phyloP scores from a whole-genome alignment of 108 stramenopile genomes.

The Cafeteria roenbergensis region DNA sequence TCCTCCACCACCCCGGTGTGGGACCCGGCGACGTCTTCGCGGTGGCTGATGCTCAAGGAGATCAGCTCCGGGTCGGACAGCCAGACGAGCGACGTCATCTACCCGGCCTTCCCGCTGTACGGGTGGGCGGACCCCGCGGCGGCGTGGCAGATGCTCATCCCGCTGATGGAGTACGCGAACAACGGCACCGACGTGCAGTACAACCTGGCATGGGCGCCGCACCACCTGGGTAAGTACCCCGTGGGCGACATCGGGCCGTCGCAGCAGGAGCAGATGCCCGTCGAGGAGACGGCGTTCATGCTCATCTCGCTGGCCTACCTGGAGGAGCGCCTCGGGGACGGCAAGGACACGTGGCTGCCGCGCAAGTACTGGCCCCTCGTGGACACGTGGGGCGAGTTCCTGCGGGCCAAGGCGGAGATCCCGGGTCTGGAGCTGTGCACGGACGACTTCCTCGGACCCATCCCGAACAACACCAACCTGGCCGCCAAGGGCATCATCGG shows the following conservation, averaged over 20 bases:
- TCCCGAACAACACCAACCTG: slow-evolving; percentile 14
- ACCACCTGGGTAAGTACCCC: slow-evolving; percentile 14
- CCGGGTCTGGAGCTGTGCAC: slow-evolving; percentile 19
- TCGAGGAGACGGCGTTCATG: slow-evolving; percentile 16
- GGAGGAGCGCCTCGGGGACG: background rate
- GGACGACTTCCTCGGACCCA: slow-evolving; percentile 14
- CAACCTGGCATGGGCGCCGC: slow-evolving; percentile 11
- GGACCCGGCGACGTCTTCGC: background rate
- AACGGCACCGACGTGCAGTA: slow-evolving; percentile 7
- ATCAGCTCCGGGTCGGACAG: slow-evolving; percentile 14
- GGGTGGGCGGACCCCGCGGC: background rate
- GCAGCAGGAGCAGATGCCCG: slow-evolving; percentile 18
- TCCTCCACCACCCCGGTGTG: slow-evolving; percentile 3
- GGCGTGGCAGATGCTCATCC: slow-evolving; percentile 5
- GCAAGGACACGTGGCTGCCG: background rate
- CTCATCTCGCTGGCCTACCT: slow-evolving; percentile 11
- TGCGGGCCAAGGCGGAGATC: background rate
- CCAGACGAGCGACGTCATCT: slow-evolving; percentile 17
- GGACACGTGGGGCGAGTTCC: slow-evolving; percentile 8
- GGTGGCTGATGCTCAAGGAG: slow-evolving; percentile 19
- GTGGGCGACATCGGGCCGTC: slow-evolving; percentile 1
- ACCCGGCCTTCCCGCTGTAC: slow-evolving; percentile 10
- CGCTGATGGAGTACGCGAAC: slow-evolving; percentile 8
- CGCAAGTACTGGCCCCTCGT: slow-evolving; percentile 5
- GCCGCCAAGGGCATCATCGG: slow-evolving; percentile 19